Conservation (phyloP, 176 grass and related monocot species). For the Musa acuminata region DNA sequence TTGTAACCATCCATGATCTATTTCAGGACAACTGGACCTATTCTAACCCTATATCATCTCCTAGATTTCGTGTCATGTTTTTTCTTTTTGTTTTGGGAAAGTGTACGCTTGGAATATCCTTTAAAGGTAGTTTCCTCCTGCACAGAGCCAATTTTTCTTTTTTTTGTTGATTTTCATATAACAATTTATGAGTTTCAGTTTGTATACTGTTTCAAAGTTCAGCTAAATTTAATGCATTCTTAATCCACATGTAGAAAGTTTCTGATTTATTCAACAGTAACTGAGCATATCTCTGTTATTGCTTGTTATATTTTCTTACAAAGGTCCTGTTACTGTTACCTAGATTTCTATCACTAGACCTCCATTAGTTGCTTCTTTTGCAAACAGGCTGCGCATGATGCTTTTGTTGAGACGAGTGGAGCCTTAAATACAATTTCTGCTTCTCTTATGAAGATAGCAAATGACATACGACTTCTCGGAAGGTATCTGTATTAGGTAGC, state of each 20-base stretch:
- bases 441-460: constrained; percentile 98
- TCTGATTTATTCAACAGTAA: background rate
- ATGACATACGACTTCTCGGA: constrained; percentile 89
- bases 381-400: constrained; percentile 81
- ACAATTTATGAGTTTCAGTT: background rate
- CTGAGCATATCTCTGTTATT: background rate
- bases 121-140: too few species aligned
- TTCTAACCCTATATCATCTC: background rate
- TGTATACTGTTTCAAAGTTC: too few species aligned
- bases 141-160: background rate
- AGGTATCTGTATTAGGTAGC: constrained; percentile 33
- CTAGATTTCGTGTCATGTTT: too few species aligned
- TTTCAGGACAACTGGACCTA: background rate
- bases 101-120: too few species aligned
- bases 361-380: background rate
- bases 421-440: constrained; percentile 79
- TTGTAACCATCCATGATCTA: background rate
- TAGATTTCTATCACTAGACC: background rate
- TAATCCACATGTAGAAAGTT: background rate
- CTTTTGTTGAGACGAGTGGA: constrained; percentile 94
- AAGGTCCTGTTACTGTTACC: background rate
- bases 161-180: background rate
- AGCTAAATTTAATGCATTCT: too few species aligned
- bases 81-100: too few species aligned
- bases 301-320: background rate